Conservation (phyloP, 2,329 filamentous ascomycete species). For the Colletotrichum theobromicola region DNA sequence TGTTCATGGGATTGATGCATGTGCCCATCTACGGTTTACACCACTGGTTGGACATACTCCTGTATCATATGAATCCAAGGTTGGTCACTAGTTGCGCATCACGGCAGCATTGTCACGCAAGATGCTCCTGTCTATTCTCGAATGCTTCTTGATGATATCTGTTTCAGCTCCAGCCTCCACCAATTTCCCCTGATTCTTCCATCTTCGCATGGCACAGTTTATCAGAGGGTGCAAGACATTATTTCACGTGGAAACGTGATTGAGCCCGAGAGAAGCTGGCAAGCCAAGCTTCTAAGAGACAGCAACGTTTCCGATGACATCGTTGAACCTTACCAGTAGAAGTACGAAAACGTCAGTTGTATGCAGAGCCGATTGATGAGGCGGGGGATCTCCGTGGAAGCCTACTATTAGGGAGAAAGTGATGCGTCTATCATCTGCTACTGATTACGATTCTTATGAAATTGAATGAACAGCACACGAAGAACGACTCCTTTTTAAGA, state of each 20-base stretch:
- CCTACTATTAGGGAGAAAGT: neutral
- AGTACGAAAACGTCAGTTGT: neutral
- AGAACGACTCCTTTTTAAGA: conserved; percentile 17
- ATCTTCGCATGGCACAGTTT: neutral
- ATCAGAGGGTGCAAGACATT: neutral
- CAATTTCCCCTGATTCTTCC: neutral
- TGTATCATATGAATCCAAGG: too few relatives aligned
- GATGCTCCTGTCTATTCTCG: too few relatives aligned
- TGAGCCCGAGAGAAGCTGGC: neutral
- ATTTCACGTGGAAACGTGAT: neutral
- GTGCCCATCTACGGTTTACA: too few relatives aligned
- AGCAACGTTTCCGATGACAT: too few relatives aligned
- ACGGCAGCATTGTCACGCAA: too few relatives aligned
- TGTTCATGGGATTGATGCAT: too few relatives aligned
- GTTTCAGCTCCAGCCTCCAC: too few relatives aligned
- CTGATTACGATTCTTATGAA: neutral
- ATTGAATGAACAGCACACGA: neutral
- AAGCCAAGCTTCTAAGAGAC: neutral
- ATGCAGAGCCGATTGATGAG: neutral
- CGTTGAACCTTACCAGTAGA: neutral
- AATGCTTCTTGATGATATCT: too few relatives aligned
- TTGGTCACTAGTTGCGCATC: too few relatives aligned
- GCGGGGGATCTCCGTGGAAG: neutral
- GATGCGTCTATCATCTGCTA: neutral
- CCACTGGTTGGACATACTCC: too few relatives aligned